Base-by-base conservation (phyloP, 352 stramenopile species). In the Phytophthora boehmeriae region DNA sequence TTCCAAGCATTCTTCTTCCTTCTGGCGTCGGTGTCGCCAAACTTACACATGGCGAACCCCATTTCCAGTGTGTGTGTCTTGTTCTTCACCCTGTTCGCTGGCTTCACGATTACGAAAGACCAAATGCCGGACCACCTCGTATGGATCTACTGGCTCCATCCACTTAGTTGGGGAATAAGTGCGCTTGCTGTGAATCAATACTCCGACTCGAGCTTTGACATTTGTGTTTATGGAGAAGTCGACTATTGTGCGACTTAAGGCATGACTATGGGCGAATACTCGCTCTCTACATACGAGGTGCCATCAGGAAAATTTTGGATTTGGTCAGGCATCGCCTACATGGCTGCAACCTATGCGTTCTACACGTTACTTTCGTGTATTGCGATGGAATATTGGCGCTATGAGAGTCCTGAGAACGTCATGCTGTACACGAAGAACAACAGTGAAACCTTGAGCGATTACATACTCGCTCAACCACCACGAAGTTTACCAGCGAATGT, bases 101-200 rank as follows among this genome's bases (percentile, higher is more conserved):
- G n/a, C n/a, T n/a, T n/a, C n/a, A n/a, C n/a, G n/a, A 59, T 81
- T 42, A 57, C 68, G 1, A 62, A 65, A 11, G 32, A 58, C 49
- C 39, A 69, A 6, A 75, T 86, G 1, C 68, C 71, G 22, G 34
- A 61, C 19, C 59, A 55, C 5, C 53, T 68, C 0, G 60, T 64
- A 4, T 90, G 78, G 79, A 34, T 89, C 45, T 89, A 86, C 53
- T 88, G 70, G 64, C 66, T 87, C 23, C 80, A 85, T 36, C 80
- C 79, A 0, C n/a, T 88, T 8, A 45, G 66, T 1, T 88, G 78
- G 78, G 60, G 52, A 8, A 34, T 77, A 16, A 72, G 76, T 5
- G 35, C 69, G 2, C 41, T 82, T 4, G 59, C 57, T 2, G 59
- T 80, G n/a, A 76, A 59, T 17, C 58, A 84, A 32, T 84, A 82